Base-by-base conservation (phyloP, 1,284 basidiomycete genomes). In the Farysia itapuensis region DNA sequence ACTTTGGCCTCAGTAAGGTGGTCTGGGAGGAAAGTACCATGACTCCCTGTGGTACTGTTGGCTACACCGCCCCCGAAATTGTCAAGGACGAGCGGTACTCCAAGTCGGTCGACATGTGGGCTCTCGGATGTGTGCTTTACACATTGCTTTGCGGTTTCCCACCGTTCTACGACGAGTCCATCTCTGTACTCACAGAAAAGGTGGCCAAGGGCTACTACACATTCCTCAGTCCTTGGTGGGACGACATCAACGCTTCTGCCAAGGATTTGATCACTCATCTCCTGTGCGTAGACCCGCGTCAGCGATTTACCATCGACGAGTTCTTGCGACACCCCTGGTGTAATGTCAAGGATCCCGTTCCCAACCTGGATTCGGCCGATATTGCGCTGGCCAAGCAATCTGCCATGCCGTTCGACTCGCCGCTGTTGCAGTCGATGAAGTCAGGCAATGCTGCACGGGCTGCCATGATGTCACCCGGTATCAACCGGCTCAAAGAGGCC, bases 81-180 rank as follows among this genome's bases (percentile, higher is more conserved):
- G 95, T 99, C 72, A 97, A 97, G 80, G 95, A 98, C 77, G 93
- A 99, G 80, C 84, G 94, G 20, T 99, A 99, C 78, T 90, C 87
- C 77, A 97, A 96, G 80, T 90, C 88, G 70, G 95, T 98, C 44
- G 95, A 99, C 78, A 98, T 98, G 95, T 99, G 95, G 95, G 95
- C 95, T 3, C 80, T 98, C 29, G 95, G 95, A 22, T 99, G 95
- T 78, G 95, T 99, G 18, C 82, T 99, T 4, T 99, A 99, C 80
- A 99, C 95, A 1, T 81, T 98, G 3, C 84, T 99, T n/a, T 98
- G 95, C 73, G 95, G 94, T 40, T 96, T 96, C 81, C 91, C 92
- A 42, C 81, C 95, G 0, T 99, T 99, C 81, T 99, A 98, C 78
- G 95, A 99, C 68, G 95, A 99, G 79, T 94, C 90, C 72, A 98